Evolutionary conservation across 495 filamentous ascomycete genomes (phyloP), one percentile per base, ranked within the genome.

Genomic region (Usnea hakonensis): DNA sequence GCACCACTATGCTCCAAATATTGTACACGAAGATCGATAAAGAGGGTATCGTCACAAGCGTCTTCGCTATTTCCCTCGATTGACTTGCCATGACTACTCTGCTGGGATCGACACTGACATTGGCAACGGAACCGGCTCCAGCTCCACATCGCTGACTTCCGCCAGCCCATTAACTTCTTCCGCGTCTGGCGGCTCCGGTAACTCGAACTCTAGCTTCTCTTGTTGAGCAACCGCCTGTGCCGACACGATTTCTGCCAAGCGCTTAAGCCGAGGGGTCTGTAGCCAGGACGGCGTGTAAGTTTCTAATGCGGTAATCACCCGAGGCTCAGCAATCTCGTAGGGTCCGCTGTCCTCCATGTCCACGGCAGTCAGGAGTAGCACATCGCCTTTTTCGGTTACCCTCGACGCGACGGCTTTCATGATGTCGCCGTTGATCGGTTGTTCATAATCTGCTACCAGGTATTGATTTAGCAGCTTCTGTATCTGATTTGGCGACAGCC

Each of bases 281-380:
- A 99, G 82, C 91, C 94, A 90, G 23, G 90, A 94, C 38, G 94
- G 95, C 23, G 94, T 96, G 72, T 97, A 97, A 11, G 95, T 99
- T 78, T 99, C 95, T 68, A 99, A 72, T 36, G 95, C 95, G 2
- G 91, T 96, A 71, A 99, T 99, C 35, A 88, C 87, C 63, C 95
- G 84, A 28, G 95, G 95, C 71, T 97, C 95, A 26, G 95, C 93
- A 70, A 99, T 97, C 75, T 97, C 95, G 71, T 97, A 99, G 41
- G 94, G 95, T n/a, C 95, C 95, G 67, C 91, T 96, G 74, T 99
- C 95, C 62, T 99, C 95, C 94, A 97, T 96, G 72, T 99, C 95
- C 56, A 99, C 90, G 38, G 95, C 90, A 38, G 88, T 85, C 57
- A 99, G 79, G 38, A 97, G 83, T 44, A 99, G 84, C 21, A 97